phyloP scores from a whole-genome alignment of 2,329 filamentous ascomycete genomes.

The Elsinoe fawcettii region DNA sequence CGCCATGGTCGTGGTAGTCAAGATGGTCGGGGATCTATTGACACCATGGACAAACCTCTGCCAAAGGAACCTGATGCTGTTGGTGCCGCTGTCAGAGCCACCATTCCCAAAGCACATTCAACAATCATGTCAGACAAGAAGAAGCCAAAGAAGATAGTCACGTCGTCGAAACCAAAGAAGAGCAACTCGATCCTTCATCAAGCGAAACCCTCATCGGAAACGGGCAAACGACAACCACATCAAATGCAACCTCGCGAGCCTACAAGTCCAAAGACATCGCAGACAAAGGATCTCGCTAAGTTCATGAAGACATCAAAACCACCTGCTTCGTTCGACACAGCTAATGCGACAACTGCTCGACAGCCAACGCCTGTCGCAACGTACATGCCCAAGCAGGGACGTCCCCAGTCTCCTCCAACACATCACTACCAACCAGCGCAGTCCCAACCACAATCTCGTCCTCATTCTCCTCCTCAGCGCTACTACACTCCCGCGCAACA shows the following conservation, averaged over 20 bases:
- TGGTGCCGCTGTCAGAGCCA: constrained; percentile 17
- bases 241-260: constrained; percentile 14
- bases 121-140: constrained; percentile 1
- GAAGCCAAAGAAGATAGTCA: not conserved
- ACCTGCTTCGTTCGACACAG: not conserved
- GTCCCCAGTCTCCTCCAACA: not conserved
- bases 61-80: constrained; percentile 22
- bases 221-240: not conserved
- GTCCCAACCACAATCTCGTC: not conserved
- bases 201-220: not conserved
- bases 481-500: not conserved
- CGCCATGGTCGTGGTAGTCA: not conserved
- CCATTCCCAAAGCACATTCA: constrained; percentile 16
- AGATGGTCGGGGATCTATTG: not conserved
- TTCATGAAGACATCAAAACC: constrained; percentile 12
- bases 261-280: not conserved
- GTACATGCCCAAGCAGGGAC: not conserved
- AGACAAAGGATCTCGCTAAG: constrained; percentile 8
- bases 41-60: constrained; percentile 22
- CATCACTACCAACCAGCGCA: not conserved
- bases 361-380: not conserved
- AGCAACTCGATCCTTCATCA: not conserved
- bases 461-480: constrained; percentile 3
- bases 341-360: not conserved
- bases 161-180: not conserved